Evolutionary conservation across 1,284 basidiomycete species (phyloP).

Genomic region (Ceratobasidium sp.): DNA sequence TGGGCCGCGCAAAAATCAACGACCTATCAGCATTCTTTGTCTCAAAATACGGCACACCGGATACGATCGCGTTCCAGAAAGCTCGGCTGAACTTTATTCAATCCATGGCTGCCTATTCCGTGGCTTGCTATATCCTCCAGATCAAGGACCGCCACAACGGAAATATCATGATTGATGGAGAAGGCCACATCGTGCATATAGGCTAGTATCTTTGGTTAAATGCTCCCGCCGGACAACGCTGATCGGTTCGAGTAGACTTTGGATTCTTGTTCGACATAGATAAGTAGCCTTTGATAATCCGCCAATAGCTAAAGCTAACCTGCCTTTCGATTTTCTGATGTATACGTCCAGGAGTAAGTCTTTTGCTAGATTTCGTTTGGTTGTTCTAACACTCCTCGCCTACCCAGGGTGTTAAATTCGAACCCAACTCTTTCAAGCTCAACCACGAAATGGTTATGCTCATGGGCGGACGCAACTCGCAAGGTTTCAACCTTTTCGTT

Average conservation of each 20-base stretch:
- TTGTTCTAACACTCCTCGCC: neutral
- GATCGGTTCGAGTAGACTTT: conserved; percentile 75
- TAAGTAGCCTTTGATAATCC: conserved; percentile 64
- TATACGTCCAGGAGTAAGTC: conserved; percentile 75
- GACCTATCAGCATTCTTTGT: conserved; percentile 95
- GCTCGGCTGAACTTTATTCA: conserved; percentile 98
- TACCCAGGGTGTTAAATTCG: conserved; percentile 92
- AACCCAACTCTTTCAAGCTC: conserved; percentile 97
- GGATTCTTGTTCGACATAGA: conserved; percentile 99
- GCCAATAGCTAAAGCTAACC: neutral
- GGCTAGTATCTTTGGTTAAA: conserved; percentile 20
- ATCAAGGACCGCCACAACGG: conserved; percentile 99
- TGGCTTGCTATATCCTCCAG: conserved; percentile 98
- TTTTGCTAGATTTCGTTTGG: conserved; percentile 13
- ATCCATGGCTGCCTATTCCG: conserved; percentile 99
- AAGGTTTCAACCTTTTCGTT: conserved; percentile 95
- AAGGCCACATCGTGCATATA: conserved; percentile 86
- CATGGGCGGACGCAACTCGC: conserved; percentile 95
- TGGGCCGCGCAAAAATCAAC: conserved; percentile 99
- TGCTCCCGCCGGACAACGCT: neutral
- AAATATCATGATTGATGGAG: conserved; percentile 95
- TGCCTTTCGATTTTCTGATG: conserved; percentile 40
- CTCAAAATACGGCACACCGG: conserved; percentile 92
- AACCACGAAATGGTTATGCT: conserved; percentile 98
- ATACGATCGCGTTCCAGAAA: conserved; percentile 91